phyloP scores from a whole-genome alignment of 2,329 filamentous ascomycete genomes.

The Botryotinia narcissicola region DNA sequence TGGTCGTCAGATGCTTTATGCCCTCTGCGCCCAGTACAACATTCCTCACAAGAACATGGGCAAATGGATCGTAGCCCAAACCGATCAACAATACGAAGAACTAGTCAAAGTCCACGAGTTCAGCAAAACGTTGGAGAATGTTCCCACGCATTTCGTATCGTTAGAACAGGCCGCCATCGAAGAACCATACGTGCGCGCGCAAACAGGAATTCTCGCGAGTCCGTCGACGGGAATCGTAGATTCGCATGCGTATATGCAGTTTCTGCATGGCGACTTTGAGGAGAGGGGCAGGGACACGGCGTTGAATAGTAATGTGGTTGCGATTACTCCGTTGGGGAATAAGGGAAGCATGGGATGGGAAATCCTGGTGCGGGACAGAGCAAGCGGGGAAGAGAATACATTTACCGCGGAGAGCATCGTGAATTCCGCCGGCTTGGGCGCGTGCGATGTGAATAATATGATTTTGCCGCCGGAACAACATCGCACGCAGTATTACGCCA shows the following conservation, averaged over 20 bases:
- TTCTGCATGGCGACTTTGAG: slow-evolving; percentile 73
- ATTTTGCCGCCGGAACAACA: slow-evolving; percentile 60
- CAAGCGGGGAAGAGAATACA: slow-evolving; percentile 48
- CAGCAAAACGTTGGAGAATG: slow-evolving; percentile 45
- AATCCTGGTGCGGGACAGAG: slow-evolving; percentile 53
- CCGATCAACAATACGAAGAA: slow-evolving; percentile 53
- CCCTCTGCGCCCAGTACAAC: slow-evolving; percentile 63
- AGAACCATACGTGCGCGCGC: slow-evolving; percentile 75
- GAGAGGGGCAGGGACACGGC: slow-evolving; percentile 73
- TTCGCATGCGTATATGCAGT: slow-evolving; percentile 79
- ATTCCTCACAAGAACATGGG: slow-evolving; percentile 75
- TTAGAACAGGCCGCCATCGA: slow-evolving; percentile 57
- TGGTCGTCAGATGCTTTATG: slow-evolving; percentile 76
- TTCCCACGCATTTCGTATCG: slow-evolving; percentile 71
- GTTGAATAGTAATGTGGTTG: slow-evolving; percentile 63
- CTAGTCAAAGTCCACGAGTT: slow-evolving; percentile 52
- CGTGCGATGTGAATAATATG: slow-evolving; percentile 77
- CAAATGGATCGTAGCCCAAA: slow-evolving; percentile 96
- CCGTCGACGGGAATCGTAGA: slow-evolving; percentile 89
- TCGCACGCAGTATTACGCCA: slow-evolving; percentile 73
- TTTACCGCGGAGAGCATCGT: slow-evolving; percentile 76
- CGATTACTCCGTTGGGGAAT: slow-evolving; percentile 43
- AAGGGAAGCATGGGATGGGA: slow-evolving; percentile 65
- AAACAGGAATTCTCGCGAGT: slow-evolving; percentile 74
- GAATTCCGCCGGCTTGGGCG: slow-evolving; percentile 81